Evolutionary conservation across 495 filamentous ascomycete genomes (phyloP), one percentile per base, ranked within the genome.

Genomic region (Rusavskia elegans): DNA sequence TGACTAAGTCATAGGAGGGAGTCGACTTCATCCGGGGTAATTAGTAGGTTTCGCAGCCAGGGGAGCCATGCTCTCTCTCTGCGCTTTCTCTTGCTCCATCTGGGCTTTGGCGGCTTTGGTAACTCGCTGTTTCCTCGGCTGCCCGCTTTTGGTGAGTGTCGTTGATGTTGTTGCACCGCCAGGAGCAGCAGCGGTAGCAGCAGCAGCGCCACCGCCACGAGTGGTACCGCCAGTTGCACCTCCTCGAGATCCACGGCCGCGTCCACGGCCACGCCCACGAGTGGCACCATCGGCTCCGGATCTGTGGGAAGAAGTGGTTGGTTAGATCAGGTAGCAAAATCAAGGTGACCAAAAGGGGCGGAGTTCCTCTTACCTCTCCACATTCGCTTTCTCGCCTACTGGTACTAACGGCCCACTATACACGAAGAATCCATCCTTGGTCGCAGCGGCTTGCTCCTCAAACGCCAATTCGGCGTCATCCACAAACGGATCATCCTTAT

Each of bases 401-500:
- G 83, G 84, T 13, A 95, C 75, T 54, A 95, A 67, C 30, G 89
- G 87, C 40, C 89, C 85, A 57, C 82, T 83, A 64, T 92, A 89
- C 20, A 90, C 86, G 59, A 89, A 90, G 68, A 89, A 92, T 5
- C 87, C 84, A 68, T 97, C 93, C 57, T 89, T 85, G 51, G 85
- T 90, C 20, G 89, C 88, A 17, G 89, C 87, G 20, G 92, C 90
- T 63, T 90, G 85, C 65, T 95, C 87, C 68, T 97, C 88, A 88
- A 89, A 98, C 8, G 90, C 76, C 68, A 95, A 61, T 61, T 98
- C 92, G 14, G 87, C 90, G 65, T 98, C 92, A 62, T 98, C 92
- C 51, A 98, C 90, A 63, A 98, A 98, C 35, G 89, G 90, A 61
- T 98, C 92, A 50, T 92, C 87, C 56, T 87, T 87, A 66, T 96